Percentiles rank a stretch among this genome's conserved stretches.
Evolutionary conservation across 768 basidiomycete species (phyloP).

Genomic region (Cystofilobasidium capitatum): DNA sequence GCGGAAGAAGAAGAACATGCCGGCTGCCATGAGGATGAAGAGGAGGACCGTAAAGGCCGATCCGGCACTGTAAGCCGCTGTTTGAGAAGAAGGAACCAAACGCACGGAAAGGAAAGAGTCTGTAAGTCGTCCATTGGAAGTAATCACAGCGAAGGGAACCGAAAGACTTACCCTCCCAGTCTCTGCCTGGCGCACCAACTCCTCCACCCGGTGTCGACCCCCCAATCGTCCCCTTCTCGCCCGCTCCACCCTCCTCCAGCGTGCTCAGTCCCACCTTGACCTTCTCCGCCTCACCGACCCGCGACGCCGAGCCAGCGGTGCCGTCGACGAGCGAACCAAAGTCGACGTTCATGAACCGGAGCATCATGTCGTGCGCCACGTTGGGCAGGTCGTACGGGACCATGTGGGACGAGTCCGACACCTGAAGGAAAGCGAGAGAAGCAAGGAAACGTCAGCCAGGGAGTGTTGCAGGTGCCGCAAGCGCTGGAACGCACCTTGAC

Average conservation of each 20-base stretch:
- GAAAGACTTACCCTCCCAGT: constrained; percentile 9
- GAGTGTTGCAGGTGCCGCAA: not conserved
- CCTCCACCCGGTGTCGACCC: not conserved
- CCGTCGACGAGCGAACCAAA: constrained; percentile 70
- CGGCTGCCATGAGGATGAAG: constrained; percentile 58
- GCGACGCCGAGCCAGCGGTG: constrained; percentile 69
- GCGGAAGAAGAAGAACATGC: constrained; percentile 71
- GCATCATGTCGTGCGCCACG: constrained; percentile 92
- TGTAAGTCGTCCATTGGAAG: not conserved
- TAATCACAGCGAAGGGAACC: not conserved
- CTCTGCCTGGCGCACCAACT: not conserved
- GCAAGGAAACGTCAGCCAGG: not conserved
- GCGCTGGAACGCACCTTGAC: constrained; percentile 54
- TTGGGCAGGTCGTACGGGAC: constrained; percentile 67
- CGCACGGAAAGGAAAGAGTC: not conserved
- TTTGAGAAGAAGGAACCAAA: not conserved
- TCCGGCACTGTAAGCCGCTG: constrained; percentile 91
- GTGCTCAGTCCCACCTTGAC: constrained; percentile 1
- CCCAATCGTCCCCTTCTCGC: no score
- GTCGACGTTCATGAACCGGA: constrained; percentile 91
- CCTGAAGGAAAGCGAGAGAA: constrained; percentile 43
- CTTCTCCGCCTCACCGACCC: constrained; percentile 53
- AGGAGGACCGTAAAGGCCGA: constrained; percentile 76
- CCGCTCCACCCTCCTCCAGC: not conserved
- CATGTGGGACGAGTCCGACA: constrained; percentile 95